Evolutionary conservation across 805 yeast species (phyloP), one percentile per base, ranked within the genome.

Genomic region (Candida parachauliodes): DNA sequence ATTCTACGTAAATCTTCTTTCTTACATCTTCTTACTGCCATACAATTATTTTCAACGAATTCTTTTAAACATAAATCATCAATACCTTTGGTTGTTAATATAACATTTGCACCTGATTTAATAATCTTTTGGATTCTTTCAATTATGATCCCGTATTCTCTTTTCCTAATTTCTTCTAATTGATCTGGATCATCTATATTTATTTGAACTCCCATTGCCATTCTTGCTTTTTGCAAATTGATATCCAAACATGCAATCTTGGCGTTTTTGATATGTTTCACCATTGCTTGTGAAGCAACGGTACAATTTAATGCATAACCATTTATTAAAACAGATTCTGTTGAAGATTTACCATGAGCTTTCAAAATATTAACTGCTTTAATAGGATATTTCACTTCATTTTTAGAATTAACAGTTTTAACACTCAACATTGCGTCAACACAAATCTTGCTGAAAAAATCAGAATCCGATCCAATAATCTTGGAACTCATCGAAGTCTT

Each of bases 201-300:
- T 62, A 93, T 86, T 62, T 88, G 95, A 37, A 93, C 98, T 39
- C 99, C 99, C 80, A 93, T 80, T 28, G 97, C 96, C 96, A 93
- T 88, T 58, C 89, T 79, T 2, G 96, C 93, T 61, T 89, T 91
- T 60, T 94, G 98, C 56, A 93, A 70, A 64, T 94, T 91, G 62
- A 93, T 77, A 65, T 88, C 97, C 54, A 88, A 72, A 48, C 88
- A 79, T 2, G 97, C 97, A 49, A 88, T 85, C 50, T 80, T 81
- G 33, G 96, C 94, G 47, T 74, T 70, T 9, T 65, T 61, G 32
- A 88, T 68, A 36, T 74, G 70, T 53, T 83, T 87, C 45, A 79
- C 72, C 98, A 93, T 94, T 12, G 97, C 97, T 65, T 91, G 97
- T 10, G 96, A 85, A 1, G 97, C 98, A 41, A 93, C 86, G 0